phyloP scores from a whole-genome alignment of 495 filamentous ascomycete species.

The Aspergillus homomorphus region DNA sequence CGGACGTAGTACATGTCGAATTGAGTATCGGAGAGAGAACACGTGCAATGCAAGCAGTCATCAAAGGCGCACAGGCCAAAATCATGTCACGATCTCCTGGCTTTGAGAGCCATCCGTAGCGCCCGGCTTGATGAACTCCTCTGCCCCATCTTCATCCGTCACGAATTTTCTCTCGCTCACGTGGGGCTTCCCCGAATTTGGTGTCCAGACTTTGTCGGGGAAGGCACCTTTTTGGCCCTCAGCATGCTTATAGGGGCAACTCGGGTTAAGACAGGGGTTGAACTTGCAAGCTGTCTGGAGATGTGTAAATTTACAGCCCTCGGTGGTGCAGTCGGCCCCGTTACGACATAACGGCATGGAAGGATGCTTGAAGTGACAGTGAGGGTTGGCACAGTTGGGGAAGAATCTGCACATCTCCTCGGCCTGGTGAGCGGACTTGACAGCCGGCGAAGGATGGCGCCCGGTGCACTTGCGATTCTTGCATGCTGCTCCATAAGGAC shows the following conservation, averaged over 20 bases:
- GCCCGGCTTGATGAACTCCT: slow-evolving; percentile 78
- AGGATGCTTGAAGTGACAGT: slow-evolving; percentile 84
- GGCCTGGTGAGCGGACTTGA: slow-evolving; percentile 68
- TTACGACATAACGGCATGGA: slow-evolving; percentile 82
- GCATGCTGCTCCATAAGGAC: slow-evolving; percentile 84
- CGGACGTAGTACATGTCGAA: not conserved
- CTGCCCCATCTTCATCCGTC: slow-evolving; percentile 58
- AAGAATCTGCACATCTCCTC: slow-evolving; percentile 92
- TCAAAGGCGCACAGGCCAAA: slow-evolving; percentile 11
- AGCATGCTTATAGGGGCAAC: slow-evolving; percentile 83
- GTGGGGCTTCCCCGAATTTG: slow-evolving; percentile 56
- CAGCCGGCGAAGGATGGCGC: slow-evolving; percentile 87
- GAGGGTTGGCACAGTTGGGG: slow-evolving; percentile 85
- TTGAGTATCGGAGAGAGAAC: not conserved
- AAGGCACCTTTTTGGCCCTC: slow-evolving; percentile 82
- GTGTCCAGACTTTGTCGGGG: slow-evolving; percentile 87
- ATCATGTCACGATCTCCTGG: slow-evolving; percentile 41
- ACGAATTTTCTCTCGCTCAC: slow-evolving; percentile 94
- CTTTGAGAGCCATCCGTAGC: slow-evolving; percentile 28
- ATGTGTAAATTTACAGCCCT: slow-evolving; percentile 90
- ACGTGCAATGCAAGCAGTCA: not conserved
- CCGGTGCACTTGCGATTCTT: slow-evolving; percentile 92
- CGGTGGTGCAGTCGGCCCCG: slow-evolving; percentile 81
- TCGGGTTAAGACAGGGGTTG: slow-evolving; percentile 82
- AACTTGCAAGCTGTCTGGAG: slow-evolving; percentile 79